Evolutionary conservation across 2,329 filamentous ascomycete genomes (phyloP), one percentile per base, ranked within the genome.

Genomic region (Pseudogymnoascus sp.): DNA sequence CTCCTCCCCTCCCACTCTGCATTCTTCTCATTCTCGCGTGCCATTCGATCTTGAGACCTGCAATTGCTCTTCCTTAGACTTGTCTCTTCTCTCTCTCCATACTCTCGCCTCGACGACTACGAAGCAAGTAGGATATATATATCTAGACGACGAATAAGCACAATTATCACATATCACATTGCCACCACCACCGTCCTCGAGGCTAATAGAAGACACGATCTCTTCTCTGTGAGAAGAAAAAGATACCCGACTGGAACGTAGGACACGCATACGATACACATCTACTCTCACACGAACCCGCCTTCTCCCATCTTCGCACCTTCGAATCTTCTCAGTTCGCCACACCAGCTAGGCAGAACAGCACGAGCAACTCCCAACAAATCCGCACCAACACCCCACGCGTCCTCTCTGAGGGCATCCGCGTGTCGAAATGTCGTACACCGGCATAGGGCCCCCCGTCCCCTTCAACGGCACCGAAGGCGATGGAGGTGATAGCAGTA

Each of bases 401-500:
- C 36, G 36, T 39, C 36, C 36, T 39, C 36, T 39, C 36, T 15
- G 36, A 39, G 36, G 36, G 36, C 36, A 35, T 39, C 13, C 36
- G 36, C 36, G 33, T 59, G 24, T 3, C 44, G 33, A 26, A 8
- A 62, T 62, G 61, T 57, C 57, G 10, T 71, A 65, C 63, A 58
- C 64, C 21, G 69, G 68, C 17, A 70, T 81, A 66, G 84, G 85
- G 61, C 72, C 83, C 50, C 84, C 85, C 39, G 71, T 79, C 66
- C 72, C 71, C 63, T 87, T 86, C 75, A 87, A 87, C 76, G 84
- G 84, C 72, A 87, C 84, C 61, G 75, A 66, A 9, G 44, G 60
- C 35, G 66, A 65, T 63, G 73, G 73, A 59, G 73, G 73, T 59
- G 66, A 74, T 67, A 73, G 71, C 54, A 67, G 72, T 74, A 70